phyloP scores from a whole-genome alignment of 305 asterid species.

The Nicotiana rustica region DNA sequence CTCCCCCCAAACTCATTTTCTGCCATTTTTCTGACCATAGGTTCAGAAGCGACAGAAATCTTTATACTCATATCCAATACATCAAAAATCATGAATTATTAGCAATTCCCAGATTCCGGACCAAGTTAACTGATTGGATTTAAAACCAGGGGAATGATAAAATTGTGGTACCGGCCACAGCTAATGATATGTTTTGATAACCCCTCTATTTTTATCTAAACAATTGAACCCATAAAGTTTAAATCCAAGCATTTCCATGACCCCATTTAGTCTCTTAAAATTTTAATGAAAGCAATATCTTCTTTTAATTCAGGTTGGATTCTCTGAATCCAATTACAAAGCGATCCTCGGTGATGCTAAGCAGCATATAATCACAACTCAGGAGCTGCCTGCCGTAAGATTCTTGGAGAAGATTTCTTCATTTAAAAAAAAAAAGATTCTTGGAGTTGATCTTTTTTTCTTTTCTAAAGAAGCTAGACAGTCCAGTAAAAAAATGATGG shows the following conservation, averaged over 20 bases:
- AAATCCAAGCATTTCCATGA: background rate
- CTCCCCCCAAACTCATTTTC: too few species aligned
- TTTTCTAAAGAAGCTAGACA: background rate
- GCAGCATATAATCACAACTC: background rate
- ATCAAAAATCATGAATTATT: too few species aligned
- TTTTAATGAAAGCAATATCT: constrained; percentile 23
- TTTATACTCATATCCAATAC: too few species aligned
- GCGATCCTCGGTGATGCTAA: background rate
- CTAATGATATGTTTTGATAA: background rate
- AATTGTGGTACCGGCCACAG: background rate
- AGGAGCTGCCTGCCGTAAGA: constrained; percentile 15
- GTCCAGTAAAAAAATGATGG: constrained; percentile 1
- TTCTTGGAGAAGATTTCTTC: constrained; percentile 14
- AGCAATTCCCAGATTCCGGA: too few species aligned
- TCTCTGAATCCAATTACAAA: background rate
- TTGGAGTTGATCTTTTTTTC: background rate
- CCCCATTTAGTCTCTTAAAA: constrained; percentile 10
- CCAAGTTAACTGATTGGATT: too few species aligned
- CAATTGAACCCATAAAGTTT: background rate
- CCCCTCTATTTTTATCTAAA: background rate
- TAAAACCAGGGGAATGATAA: too few species aligned
- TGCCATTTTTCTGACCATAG: too few species aligned
- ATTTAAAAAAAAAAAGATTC: background rate
- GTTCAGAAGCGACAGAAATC: too few species aligned
- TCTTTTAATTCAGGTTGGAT: background rate